These are phyloP conservation scores for Thalia dealbata DNA, from an alignment of 176 grass and related monocot species.

Conservation along the genomic window DNA sequence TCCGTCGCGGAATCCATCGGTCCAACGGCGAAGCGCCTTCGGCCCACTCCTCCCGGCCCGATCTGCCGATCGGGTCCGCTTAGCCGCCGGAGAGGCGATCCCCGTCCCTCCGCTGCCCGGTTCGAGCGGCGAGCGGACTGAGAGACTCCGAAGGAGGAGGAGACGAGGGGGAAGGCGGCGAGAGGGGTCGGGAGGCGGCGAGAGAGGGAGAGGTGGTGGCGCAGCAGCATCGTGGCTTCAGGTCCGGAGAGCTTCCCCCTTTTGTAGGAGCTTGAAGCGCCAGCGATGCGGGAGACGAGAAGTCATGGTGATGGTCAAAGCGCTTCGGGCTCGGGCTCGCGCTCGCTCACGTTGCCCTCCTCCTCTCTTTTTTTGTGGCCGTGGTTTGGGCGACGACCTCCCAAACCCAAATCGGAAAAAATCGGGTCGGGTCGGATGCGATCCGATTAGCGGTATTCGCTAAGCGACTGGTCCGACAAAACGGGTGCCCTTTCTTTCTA, in stretches of 20 bases:
- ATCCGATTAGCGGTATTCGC: no score
- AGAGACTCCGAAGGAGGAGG: background rate
- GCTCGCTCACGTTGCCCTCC: background rate
- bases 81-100: conserved; percentile 6
- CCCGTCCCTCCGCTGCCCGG: background rate
- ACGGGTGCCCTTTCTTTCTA: background rate
- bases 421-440: background rate
- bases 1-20: conserved; percentile 15
- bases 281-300: background rate
- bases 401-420: no score
- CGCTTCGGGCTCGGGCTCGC: background rate
- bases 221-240: background rate
- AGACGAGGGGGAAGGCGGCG: background rate
- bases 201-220: background rate
- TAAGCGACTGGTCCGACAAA: background rate
- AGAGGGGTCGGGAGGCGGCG: background rate
- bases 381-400: no score
- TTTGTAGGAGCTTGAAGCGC: background rate
- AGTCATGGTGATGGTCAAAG: background rate
- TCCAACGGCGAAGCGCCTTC: conserved; percentile 6
- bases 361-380: background rate
- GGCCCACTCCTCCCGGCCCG: background rate
- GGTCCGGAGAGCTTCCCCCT: background rate
- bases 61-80: conserved; percentile 21
- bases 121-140: background rate